These are phyloP conservation scores for Plasmodium billcollinsi DNA, from an alignment of 169 alveolate genomes.

Conservation along the genomic window DNA sequence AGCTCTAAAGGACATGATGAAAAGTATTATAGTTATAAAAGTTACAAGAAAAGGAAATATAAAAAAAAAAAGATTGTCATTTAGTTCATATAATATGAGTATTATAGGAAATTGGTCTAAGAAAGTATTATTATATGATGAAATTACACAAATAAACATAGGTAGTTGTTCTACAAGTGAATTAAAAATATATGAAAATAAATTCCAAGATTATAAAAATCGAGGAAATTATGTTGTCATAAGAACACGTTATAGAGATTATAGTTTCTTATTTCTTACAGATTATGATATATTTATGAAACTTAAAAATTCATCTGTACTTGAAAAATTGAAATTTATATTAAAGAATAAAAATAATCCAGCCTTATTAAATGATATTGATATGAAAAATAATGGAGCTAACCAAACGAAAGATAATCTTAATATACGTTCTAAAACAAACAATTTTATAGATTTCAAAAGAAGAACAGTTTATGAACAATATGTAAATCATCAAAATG, in stretches of 20 bases:
- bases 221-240: slow-evolving; percentile 45
- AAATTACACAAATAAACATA: slow-evolving; percentile 43
- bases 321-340: slow-evolving; percentile 18
- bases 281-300: slow-evolving; percentile 37
- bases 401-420: neutral
- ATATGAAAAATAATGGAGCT: neutral
- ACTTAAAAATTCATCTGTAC: slow-evolving; percentile 4
- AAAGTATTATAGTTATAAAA: slow-evolving; percentile 38
- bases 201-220: slow-evolving; percentile 12
- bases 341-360: neutral
- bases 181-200: slow-evolving; percentile 36
- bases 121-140: slow-evolving; percentile 53
- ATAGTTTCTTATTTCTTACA: slow-evolving; percentile 43
- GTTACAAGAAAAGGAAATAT: slow-evolving; percentile 29
- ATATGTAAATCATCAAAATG: neutral
- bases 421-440: neutral
- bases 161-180: slow-evolving; percentile 53
- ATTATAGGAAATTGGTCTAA: slow-evolving; percentile 51
- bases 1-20: slow-evolving; percentile 17
- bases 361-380: too few relatives aligned
- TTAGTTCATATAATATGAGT: slow-evolving; percentile 16
- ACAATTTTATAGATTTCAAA: neutral
- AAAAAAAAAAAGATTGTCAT: slow-evolving; percentile 18
- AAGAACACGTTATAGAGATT: slow-evolving; percentile 26
- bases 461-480: neutral